These are phyloP conservation scores for Cystobasidium slooffiae DNA, from an alignment of 1,284 basidiomycete species.

Conservation along the genomic window DNA sequence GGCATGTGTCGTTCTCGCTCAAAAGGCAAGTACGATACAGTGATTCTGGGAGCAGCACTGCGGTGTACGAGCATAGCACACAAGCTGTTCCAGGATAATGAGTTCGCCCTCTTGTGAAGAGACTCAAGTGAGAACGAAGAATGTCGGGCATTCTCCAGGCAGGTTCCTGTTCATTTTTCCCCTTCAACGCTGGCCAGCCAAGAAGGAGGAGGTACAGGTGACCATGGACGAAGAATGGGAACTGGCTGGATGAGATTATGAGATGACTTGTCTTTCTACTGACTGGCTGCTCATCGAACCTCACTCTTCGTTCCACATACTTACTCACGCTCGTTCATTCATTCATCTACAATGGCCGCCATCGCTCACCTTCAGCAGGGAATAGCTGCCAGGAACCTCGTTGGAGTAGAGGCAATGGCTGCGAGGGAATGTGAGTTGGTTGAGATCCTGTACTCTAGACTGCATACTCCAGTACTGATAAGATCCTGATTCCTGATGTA, in stretches of 20 bases:
- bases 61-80: too few relatives aligned
- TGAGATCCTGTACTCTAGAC: too few relatives aligned
- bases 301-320: not conserved
- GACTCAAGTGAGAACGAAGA: not conserved
- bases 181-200: too few relatives aligned
- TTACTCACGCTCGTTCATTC: not conserved
- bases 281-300: not conserved
- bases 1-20: too few relatives aligned
- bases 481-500: not conserved
- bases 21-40: too few relatives aligned
- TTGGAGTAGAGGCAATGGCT: slow-evolving; percentile 21
- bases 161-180: not conserved
- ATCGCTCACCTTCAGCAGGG: slow-evolving; percentile 11
- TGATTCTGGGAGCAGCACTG: too few relatives aligned
- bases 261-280: not conserved
- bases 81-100: too few relatives aligned
- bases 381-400: slow-evolving; percentile 29
- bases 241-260: too few relatives aligned
- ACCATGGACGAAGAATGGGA: too few relatives aligned
- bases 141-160: slow-evolving; percentile 5
- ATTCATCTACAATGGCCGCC: slow-evolving; percentile 10
- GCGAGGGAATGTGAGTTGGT: slow-evolving; percentile 14
- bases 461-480: not conserved
- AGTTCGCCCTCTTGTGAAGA: too few relatives aligned
- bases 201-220: too few relatives aligned